Base-by-base conservation (phyloP, 441 rosid genomes). In the Adansonia gregorii region DNA sequence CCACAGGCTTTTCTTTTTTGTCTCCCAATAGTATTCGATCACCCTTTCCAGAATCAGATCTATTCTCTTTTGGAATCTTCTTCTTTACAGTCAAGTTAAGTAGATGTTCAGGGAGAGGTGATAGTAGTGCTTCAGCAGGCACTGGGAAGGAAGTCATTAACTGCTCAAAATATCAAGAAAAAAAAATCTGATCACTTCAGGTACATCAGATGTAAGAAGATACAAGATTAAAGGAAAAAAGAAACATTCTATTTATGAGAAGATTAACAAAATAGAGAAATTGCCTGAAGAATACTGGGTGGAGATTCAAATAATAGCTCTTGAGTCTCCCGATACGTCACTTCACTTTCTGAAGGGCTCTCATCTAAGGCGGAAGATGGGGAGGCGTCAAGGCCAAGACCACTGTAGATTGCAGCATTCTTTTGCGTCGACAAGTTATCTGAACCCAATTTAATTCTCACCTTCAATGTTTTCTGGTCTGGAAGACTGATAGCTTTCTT, bases 351-450 rank as follows among this genome's bases (percentile, higher is more conserved):
- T 56, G 93, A 92, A 69, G 91, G 92, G 80, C 96, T 92, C 60
- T 89, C 92, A 80, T 93, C 98, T 79, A 86, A 48, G 43, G 99
- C 93, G 51, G 96, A 85, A 69, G 97, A 91, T 67, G 98, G 98
- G 3, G 98, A 94, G 74, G 79, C 84, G 82, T 93, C 98, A 83
- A 97, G 99, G 73, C 99, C 99, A 60, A 97, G 97, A 73, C 97
- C 98, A 85, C 95, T 93, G 85, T 94, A 92, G 78, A 96, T 87
- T 60, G 89, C 98, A 75, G 91, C 95, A 85, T 89, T 97, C 69
- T 89, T 92, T 83, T 80, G 84, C 67, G 92, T 82, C 52, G 88
- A 80, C 88, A 89, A 83, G 87, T 90, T 93, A 79, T 93, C 98
- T 43, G 97, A 83, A 70, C 95, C 97, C 81, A 94, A 83, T 92